phyloP scores from a whole-genome alignment of 2,329 filamentous ascomycete species.

The Aureobasidium namibiae region DNA sequence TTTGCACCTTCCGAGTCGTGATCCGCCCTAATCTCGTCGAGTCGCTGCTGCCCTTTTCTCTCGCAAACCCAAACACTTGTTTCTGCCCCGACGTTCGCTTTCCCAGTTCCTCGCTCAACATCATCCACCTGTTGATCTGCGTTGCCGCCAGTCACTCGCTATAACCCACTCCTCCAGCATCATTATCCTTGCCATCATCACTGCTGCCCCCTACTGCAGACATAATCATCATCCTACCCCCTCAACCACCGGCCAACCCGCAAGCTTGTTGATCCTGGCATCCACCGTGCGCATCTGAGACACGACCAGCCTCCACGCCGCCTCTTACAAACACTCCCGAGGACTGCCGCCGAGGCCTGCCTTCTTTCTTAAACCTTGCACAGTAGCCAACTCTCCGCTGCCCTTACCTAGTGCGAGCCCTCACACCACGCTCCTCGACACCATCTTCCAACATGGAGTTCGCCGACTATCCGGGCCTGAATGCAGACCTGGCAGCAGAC shows the following conservation, averaged over 20 bases:
- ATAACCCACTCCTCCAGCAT: not conserved
- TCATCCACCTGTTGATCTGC: conserved; percentile 6
- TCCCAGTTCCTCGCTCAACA: not conserved
- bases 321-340: not conserved
- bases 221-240: not conserved
- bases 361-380: conserved; percentile 7
- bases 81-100: conserved; percentile 10
- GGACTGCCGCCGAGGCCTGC: conserved; percentile 1
- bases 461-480: conserved; percentile 16
- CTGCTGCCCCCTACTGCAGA: too few relatives aligned
- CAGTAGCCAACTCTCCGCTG: not conserved
- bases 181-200: conserved; percentile 3
- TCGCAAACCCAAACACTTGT: conserved; percentile 9
- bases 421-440: not conserved
- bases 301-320: conserved; percentile 2
- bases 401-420: not conserved
- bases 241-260: conserved; percentile 7
- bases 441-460: conserved; percentile 14
- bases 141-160: conserved; percentile 5
- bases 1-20: conserved; percentile 13
- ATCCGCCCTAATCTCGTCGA: conserved; percentile 9
- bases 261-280: conserved; percentile 10
- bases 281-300: conserved; percentile 10
- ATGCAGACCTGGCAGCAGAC: conserved; percentile 15
- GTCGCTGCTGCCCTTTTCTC: conserved; percentile 13